Evolutionary conservation across 1,139 yeast genomes (phyloP).

Genomic region (Diutina ranongensis): DNA sequence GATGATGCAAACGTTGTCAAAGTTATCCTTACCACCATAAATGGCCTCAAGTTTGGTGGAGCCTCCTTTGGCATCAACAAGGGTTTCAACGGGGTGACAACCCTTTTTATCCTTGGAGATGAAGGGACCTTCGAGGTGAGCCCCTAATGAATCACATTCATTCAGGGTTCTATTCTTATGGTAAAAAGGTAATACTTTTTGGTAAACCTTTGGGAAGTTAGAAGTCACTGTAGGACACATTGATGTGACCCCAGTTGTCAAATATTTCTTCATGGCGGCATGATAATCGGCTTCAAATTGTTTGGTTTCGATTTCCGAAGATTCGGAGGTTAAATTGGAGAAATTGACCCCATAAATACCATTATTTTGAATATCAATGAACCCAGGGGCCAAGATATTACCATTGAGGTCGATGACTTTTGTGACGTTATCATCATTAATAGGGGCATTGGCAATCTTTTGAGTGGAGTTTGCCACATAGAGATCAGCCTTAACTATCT

Average conservation of each 20-base stretch:
- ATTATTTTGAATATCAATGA: slow-evolving; percentile 49
- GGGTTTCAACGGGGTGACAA: slow-evolving; percentile 50
- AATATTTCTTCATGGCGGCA: slow-evolving; percentile 37
- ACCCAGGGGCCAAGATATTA: slow-evolving; percentile 44
- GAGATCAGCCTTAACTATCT: slow-evolving; percentile 28
- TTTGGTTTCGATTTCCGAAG: slow-evolving; percentile 24
- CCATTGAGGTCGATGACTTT: slow-evolving; percentile 36
- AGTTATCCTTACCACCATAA: slow-evolving; percentile 34
- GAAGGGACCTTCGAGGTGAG: slow-evolving; percentile 59
- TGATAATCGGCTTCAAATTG: slow-evolving; percentile 23
- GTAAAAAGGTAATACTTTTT: slow-evolving; percentile 37
- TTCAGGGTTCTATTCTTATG: slow-evolving; percentile 21
- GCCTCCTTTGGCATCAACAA: slow-evolving; percentile 35
- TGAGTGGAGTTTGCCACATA: slow-evolving; percentile 36
- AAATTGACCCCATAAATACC: slow-evolving; percentile 53
- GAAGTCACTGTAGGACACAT: slow-evolving; percentile 54
- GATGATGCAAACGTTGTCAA: slow-evolving; percentile 36
- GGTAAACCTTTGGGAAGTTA: slow-evolving; percentile 41
- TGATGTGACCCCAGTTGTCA: slow-evolving; percentile 47
- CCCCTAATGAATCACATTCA: slow-evolving; percentile 46
- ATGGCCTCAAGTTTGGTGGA: slow-evolving; percentile 16
- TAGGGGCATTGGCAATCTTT: slow-evolving; percentile 24
- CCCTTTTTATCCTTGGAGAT: slow-evolving; percentile 46
- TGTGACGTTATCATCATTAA: slow-evolving; percentile 9
- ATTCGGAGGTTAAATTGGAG: slow-evolving; percentile 26